Evolutionary conservation across 306 rosid genomes (phyloP).

Genomic region (Echinosophora koreensis): DNA sequence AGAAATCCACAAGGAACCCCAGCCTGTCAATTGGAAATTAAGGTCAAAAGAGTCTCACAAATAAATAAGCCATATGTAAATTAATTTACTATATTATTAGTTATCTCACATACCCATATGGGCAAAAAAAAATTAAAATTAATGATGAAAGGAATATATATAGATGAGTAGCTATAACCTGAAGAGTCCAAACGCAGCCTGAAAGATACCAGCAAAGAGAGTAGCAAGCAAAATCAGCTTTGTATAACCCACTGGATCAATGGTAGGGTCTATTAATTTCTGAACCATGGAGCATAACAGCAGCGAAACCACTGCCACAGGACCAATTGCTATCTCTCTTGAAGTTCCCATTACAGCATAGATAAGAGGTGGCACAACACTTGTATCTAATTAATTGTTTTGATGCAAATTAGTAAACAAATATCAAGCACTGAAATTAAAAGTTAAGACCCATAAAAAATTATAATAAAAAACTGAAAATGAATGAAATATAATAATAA

Average conservation of each 20-base stretch:
- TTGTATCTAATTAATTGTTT: constrained; percentile 62
- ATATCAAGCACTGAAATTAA: background rate
- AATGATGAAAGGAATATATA: background rate
- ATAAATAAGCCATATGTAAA: background rate
- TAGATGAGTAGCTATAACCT: constrained; percentile 59
- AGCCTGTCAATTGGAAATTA: constrained; percentile 49
- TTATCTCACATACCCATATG: background rate
- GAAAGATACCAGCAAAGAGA: constrained; percentile 86
- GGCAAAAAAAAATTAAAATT: too few species aligned
- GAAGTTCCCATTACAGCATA: constrained; percentile 94
- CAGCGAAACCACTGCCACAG: constrained; percentile 87
- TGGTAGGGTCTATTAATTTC: constrained; percentile 65
- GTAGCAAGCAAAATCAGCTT: constrained; percentile 76
- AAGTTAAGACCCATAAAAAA: background rate
- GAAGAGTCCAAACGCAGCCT: constrained; percentile 76
- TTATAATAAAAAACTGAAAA: background rate
- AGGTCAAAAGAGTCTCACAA: background rate
- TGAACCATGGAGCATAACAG: constrained; percentile 78
- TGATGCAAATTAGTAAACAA: background rate
- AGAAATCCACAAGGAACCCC: constrained; percentile 80
- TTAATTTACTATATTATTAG: background rate
- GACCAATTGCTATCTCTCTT: constrained; percentile 86
- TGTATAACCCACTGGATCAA: constrained; percentile 67
- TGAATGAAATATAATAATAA: background rate
- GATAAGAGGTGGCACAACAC: constrained; percentile 89